These are phyloP conservation scores for Erysimum pusillum DNA, from an alignment of 441 rosid genomes.

Conservation along the genomic window DNA sequence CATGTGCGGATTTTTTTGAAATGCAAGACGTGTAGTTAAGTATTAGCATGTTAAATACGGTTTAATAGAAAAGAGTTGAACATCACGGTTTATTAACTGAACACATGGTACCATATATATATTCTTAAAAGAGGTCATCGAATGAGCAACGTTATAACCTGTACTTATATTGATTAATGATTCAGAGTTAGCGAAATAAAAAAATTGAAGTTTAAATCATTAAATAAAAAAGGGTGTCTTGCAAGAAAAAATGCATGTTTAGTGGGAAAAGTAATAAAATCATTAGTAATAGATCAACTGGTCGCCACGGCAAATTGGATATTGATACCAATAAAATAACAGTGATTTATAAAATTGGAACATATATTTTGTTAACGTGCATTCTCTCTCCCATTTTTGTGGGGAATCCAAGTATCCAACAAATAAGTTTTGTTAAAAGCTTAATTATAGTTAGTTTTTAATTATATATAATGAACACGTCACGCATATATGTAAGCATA, in stretches of 20 bases:
- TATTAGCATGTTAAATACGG: not conserved
- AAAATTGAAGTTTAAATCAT: not conserved
- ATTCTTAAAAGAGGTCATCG: not conserved
- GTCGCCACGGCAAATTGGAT: not conserved
- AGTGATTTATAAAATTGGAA: not conserved
- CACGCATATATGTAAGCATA: slow-evolving; percentile 10
- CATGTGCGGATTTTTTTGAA: not conserved
- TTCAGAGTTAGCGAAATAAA: not conserved
- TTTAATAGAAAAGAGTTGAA: not conserved
- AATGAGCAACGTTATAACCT: not conserved
- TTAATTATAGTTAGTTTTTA: slow-evolving; percentile 7
- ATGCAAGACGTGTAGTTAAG: not conserved
- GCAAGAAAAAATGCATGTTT: not conserved
- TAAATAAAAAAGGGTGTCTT: not conserved
- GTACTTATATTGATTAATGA: not conserved
- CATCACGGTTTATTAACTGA: not conserved
- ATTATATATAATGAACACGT: slow-evolving; percentile 18
- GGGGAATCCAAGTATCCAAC: not conserved
- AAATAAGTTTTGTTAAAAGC: not conserved
- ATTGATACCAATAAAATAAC: not conserved
- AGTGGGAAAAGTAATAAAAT: not conserved
- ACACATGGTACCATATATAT: not conserved
- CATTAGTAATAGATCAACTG: not conserved
- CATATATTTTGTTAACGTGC: no score
- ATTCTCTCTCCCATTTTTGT: no score